Evolutionary conservation across 1,284 basidiomycete genomes (phyloP), one percentile per base, ranked within the genome.

Genomic region (Coriolopsis trogii): DNA sequence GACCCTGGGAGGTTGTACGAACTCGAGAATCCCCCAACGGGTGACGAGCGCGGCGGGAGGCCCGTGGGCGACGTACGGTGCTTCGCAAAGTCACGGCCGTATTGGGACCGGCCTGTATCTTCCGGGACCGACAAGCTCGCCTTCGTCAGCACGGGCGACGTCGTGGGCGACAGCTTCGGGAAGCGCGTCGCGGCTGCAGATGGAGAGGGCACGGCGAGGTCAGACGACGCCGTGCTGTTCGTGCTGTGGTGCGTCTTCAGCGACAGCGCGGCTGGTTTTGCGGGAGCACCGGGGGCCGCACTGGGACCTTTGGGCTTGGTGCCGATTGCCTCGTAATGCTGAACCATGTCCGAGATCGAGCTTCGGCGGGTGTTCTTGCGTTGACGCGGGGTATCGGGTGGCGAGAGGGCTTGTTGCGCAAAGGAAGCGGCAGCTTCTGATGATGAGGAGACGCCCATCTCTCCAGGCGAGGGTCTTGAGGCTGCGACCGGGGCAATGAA

Each of bases 271-370:
- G 63, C 51, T 5, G 75, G 68, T 58, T 76, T 80, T 3, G 50
- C 48, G 5, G 58, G 51, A 68, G 62, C 39, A 9, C 46, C 48
- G 6, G 62, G 47, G 57, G 47, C 56, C 6, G 59, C 51, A 8
- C 49, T 54, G 13, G 44, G 55, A 16, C 23, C 34, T 37, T 56
- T 56, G 16, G 55, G 23, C 24, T 47, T 50, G 21, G 25, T 38
- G 9, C 69, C 78, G 51, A 89, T 84, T 8, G 82, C 80, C 67
- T 92, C 89, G 64, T 84, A 92, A 37, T 74, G 78, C 57, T 88
- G 86, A 18, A 92, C 90, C 79, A 91, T 89, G 62, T 91, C 84
- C 40, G 89, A 82, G 55, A 91, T 92, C 0, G 90, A 92, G 15
- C 84, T 87, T 40, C 89, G 76, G 18, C 89, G 77, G 7, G 63